Percentiles rank a stretch among this genome's conserved stretches.
Evolutionary conservation across 805 yeast species (phyloP).

Genomic region (Helenozyma baotianmanensis): DNA sequence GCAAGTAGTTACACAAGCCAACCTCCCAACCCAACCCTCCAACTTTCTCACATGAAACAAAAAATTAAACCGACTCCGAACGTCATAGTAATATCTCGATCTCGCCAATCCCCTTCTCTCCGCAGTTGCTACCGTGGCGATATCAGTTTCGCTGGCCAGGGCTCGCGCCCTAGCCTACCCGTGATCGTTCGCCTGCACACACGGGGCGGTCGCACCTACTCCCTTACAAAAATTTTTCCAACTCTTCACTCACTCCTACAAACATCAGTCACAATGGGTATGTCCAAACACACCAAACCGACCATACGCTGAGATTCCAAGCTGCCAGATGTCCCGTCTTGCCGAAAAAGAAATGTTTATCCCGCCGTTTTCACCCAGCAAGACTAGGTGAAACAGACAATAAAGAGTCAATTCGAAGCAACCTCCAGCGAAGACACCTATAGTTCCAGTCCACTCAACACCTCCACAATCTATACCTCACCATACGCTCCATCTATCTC

Average conservation of each 20-base stretch:
- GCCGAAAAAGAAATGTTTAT: background rate
- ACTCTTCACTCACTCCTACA: constrained; percentile 7
- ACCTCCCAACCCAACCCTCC: constrained; percentile 1
- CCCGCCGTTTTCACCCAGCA: background rate
- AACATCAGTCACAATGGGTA: constrained; percentile 20
- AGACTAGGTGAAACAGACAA: background rate
- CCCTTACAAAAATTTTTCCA: constrained; percentile 16
- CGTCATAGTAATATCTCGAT: background rate
- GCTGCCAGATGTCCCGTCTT: background rate
- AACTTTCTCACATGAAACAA: background rate
- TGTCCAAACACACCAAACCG: no score
- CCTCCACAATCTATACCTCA: background rate
- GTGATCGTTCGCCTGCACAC: background rate
- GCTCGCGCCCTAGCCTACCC: constrained; percentile 8
- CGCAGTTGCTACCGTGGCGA: no score
- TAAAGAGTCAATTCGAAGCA: background rate
- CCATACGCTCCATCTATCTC: no score
- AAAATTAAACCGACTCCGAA: background rate
- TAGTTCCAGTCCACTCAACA: background rate
- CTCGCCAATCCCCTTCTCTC: no score
- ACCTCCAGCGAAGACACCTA: background rate
- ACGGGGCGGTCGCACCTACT: constrained; percentile 3
- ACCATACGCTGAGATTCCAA: no score
- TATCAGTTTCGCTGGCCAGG: no score
- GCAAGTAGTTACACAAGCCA: background rate